phyloP scores from a whole-genome alignment of 2,329 filamentous ascomycete species.

The Aquanectria penicillioides region DNA sequence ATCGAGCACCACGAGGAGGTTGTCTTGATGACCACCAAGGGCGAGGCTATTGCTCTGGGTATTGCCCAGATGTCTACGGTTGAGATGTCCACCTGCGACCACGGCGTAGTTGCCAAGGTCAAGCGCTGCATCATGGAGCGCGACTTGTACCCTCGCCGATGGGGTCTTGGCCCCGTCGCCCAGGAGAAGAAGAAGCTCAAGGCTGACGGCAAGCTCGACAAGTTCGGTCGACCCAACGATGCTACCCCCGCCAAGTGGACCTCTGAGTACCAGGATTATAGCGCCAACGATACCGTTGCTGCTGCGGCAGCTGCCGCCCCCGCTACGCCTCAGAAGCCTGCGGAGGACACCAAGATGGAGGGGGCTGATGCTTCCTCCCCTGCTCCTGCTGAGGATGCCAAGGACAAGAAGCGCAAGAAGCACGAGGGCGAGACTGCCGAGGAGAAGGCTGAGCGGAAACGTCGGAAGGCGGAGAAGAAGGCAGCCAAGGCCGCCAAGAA shows the following conservation, averaged over 20 bases:
- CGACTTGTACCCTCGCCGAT: slow-evolving; percentile 94
- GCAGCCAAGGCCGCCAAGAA: slow-evolving; percentile 67
- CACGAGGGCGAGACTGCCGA: slow-evolving; percentile 80
- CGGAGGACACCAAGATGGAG: slow-evolving; percentile 50
- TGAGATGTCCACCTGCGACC: slow-evolving; percentile 95
- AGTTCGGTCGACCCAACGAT: slow-evolving; percentile 93
- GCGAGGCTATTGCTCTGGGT: slow-evolving; percentile 95
- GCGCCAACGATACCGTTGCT: slow-evolving; percentile 61
- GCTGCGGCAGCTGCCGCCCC: slow-evolving; percentile 57
- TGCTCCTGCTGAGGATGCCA: slow-evolving; percentile 62
- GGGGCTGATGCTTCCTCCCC: slow-evolving; percentile 49
- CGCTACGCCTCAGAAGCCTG: slow-evolving; percentile 50
- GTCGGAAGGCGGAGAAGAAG: slow-evolving; percentile 69
- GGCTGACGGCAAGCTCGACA: slow-evolving; percentile 96
- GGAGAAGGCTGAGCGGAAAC: slow-evolving; percentile 71
- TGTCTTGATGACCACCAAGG: slow-evolving; percentile 98
- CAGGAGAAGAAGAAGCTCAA: slow-evolving; percentile 99
- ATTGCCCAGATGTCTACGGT: slow-evolving; percentile 99
- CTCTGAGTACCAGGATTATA: slow-evolving; percentile 90
- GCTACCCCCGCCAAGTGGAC: slow-evolving; percentile 95
- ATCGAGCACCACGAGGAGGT: slow-evolving; percentile 97
- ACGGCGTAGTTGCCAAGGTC: slow-evolving; percentile 97
- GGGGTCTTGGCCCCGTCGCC: slow-evolving; percentile 94
- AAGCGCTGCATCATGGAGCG: slow-evolving; percentile 99
- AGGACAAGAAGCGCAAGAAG: slow-evolving; percentile 80